phyloP scores from a whole-genome alignment of 1,284 basidiomycete species.

The Athelia sp. region DNA sequence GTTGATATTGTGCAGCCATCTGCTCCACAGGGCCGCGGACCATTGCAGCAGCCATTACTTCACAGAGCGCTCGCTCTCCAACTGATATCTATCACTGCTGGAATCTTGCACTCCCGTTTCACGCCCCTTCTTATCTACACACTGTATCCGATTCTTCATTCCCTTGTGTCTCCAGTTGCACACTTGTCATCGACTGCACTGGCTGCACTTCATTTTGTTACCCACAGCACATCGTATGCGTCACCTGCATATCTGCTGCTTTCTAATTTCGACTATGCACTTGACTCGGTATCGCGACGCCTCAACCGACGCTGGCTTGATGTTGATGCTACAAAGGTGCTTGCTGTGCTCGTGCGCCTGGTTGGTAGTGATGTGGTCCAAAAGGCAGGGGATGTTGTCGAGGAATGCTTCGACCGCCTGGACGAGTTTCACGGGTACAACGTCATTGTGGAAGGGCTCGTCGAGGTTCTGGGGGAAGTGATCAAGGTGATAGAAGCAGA shows the following conservation, averaged over 20 bases:
- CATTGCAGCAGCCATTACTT: constrained; percentile 38
- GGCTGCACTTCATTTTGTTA: constrained; percentile 64
- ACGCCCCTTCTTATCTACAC: constrained; percentile 70
- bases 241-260: constrained; percentile 80
- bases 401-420: constrained; percentile 90
- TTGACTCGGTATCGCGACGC: constrained; percentile 81
- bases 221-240: constrained; percentile 73
- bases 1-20: constrained; percentile 32
- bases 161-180: constrained; percentile 64
- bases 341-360: constrained; percentile 77
- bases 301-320: constrained; percentile 77
- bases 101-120: constrained; percentile 63
- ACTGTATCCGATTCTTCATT: constrained; percentile 82
- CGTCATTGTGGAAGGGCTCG: constrained; percentile 76
- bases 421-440: constrained; percentile 93
- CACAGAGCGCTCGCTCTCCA: constrained; percentile 67
- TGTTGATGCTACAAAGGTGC: constrained; percentile 72
- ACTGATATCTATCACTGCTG: constrained; percentile 64
- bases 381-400: constrained; percentile 85
- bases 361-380: constrained; percentile 83
- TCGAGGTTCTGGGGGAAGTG: constrained; percentile 82
- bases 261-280: constrained; percentile 91
- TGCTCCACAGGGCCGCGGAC: constrained; percentile 12
- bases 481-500: constrained; percentile 65
- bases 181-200: constrained; percentile 70